Percentiles rank a stretch among this genome's conserved stretches.
Evolutionary conservation across 108 stramenopile species (phyloP).

Genomic region (Chaetoceros muelleri): DNA sequence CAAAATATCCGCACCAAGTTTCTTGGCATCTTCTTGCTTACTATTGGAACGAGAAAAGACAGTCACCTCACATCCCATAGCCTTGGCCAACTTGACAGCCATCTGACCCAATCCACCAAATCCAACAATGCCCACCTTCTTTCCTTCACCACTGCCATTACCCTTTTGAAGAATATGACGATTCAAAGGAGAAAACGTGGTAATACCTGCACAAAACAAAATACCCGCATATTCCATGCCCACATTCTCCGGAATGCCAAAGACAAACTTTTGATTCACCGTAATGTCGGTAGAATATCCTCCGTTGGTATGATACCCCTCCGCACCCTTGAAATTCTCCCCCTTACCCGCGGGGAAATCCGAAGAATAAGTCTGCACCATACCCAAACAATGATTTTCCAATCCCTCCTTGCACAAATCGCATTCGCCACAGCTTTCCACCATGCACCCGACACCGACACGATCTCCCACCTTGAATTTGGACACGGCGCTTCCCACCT

Average conservation of each 20-base stretch:
- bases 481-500: slow-evolving; percentile 37
- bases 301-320: slow-evolving; percentile 22
- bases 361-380: slow-evolving; percentile 13
- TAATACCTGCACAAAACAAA: slow-evolving; percentile 58
- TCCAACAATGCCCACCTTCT: slow-evolving; percentile 37
- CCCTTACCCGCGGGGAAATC: slow-evolving; percentile 11
- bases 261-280: slow-evolving; percentile 27
- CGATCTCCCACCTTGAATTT: slow-evolving; percentile 51
- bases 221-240: slow-evolving; percentile 18
- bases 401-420: slow-evolving; percentile 30
- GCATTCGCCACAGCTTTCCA: slow-evolving; percentile 43
- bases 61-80: slow-evolving; percentile 28
- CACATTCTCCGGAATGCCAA: slow-evolving; percentile 30
- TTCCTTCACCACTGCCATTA: slow-evolving; percentile 14
- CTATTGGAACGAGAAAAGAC: slow-evolving; percentile 28
- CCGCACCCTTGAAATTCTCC: slow-evolving; percentile 11
- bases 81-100: slow-evolving; percentile 41
- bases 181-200: slow-evolving; percentile 38
- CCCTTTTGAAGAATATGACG: slow-evolving; percentile 20
- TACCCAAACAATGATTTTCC: slow-evolving; percentile 30
- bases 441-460: slow-evolving; percentile 59
- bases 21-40: slow-evolving; percentile 28
- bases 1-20: slow-evolving; percentile 26
- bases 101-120: slow-evolving; percentile 58
- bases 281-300: slow-evolving; percentile 29